Conservation (phyloP, 306 rosid species). For the Trifolium fragiferum region DNA sequence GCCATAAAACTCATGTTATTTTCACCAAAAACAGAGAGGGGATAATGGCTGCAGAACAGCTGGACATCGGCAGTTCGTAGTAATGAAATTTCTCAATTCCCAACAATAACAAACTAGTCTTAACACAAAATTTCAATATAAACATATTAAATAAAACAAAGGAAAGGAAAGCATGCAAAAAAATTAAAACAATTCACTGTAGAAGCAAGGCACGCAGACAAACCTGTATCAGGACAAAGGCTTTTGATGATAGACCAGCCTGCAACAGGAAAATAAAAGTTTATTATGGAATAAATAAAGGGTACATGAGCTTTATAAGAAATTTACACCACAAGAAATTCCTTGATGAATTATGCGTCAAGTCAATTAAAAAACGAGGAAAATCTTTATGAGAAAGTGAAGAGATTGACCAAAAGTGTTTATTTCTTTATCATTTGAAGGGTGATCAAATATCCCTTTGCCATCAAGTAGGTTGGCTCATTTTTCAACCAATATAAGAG, state of each 20-base stretch:
- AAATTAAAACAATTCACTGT: slow-evolving; percentile 20
- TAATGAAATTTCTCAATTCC: slow-evolving; percentile 25
- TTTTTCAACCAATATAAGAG: slow-evolving; percentile 22
- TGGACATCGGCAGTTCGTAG: slow-evolving; percentile 1
- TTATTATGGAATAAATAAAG: slow-evolving; percentile 33
- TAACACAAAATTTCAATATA: slow-evolving; percentile 6
- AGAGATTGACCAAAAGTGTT: neutral
- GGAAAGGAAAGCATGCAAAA: slow-evolving; percentile 31
- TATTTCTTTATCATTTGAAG: slow-evolving; percentile 9
- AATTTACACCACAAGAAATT: slow-evolving; percentile 20
- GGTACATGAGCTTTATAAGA: slow-evolving; percentile 26
- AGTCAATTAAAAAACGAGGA: slow-evolving; percentile 27
- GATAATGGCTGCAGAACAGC: neutral
- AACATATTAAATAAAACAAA: slow-evolving; percentile 29
- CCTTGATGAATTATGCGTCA: slow-evolving; percentile 13
- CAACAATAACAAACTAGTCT: slow-evolving; percentile 18
- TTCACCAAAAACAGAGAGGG: neutral
- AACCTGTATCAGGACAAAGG: slow-evolving; percentile 95
- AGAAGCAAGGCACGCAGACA: slow-evolving; percentile 36
- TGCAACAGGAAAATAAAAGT: slow-evolving; percentile 52
- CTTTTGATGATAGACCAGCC: slow-evolving; percentile 92
- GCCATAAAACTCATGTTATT: slow-evolving; percentile 10
- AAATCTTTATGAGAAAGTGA: neutral
- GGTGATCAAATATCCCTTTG: neutral
- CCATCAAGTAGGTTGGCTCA: slow-evolving; percentile 11